Evolutionary conservation across 225 moss, liverwort and hornwort genomes (phyloP).

Genomic region (Marchantia paleacea): DNA sequence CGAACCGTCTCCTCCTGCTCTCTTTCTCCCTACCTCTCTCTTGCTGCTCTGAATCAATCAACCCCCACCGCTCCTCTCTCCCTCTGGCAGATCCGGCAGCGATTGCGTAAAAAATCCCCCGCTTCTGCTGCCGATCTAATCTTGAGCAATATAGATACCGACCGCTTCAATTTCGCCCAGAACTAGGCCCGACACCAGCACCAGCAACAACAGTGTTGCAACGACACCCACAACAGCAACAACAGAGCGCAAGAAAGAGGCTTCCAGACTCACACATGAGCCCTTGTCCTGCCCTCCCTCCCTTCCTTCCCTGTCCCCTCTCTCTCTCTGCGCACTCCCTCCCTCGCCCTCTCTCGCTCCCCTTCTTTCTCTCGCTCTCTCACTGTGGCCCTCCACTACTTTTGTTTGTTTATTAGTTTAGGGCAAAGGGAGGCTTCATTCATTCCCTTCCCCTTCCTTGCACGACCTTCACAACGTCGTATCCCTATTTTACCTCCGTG

Average conservation of each 20-base stretch:
- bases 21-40: neutral
- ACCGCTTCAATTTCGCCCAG: slow-evolving; percentile 4
- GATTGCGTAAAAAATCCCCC: neutral
- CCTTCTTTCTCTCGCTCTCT: neutral
- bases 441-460: too few species aligned
- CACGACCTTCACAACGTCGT: neutral
- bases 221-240: neutral
- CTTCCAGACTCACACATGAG: slow-evolving; percentile 1
- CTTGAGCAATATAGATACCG: slow-evolving; percentile 1
- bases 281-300: neutral
- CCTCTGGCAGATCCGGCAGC: slow-evolving; percentile 1
- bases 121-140: slow-evolving; percentile 6
- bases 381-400: too few species aligned
- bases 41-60: neutral
- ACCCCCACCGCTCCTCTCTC: neutral
- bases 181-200: neutral
- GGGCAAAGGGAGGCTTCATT: neutral
- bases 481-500: neutral
- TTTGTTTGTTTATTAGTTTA: slow-evolving; percentile 1
- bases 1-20: neutral
- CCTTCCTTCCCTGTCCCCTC: too few species aligned
- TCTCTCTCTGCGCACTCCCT: neutral
- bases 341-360: neutral
- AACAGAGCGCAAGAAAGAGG: neutral
- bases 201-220: neutral